Evolutionary conservation across 2,329 filamentous ascomycete species (phyloP).

Genomic region (Botrytis byssoidea): DNA sequence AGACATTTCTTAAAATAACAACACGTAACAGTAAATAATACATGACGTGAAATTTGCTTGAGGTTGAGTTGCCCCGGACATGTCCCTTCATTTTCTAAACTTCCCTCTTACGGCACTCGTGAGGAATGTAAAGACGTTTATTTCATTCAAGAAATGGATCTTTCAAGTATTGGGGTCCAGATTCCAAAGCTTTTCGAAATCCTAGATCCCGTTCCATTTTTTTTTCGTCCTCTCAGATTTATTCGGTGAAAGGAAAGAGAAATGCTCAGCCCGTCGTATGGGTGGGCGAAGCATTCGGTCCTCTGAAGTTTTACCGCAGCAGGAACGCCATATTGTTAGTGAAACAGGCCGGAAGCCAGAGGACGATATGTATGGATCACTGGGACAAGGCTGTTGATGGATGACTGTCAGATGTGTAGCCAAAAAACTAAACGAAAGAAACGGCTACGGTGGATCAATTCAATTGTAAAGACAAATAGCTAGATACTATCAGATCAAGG

Average conservation of each 20-base stretch:
- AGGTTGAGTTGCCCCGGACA: not conserved
- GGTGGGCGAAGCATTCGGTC: constrained; percentile 3
- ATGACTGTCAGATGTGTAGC: not conserved
- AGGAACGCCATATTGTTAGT: constrained; percentile 12
- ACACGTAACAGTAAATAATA: not conserved
- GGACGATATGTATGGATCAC: not conserved
- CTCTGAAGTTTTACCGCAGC: constrained; percentile 14
- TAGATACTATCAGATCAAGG: not conserved
- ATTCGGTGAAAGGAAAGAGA: constrained; percentile 9
- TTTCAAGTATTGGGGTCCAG: not conserved
- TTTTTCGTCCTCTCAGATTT: not conserved
- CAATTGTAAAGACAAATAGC: not conserved
- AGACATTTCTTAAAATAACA: not conserved
- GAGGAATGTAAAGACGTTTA: not conserved
- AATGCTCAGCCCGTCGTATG: constrained; percentile 7
- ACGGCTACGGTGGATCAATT: not conserved
- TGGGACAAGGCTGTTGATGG: constrained; percentile 10
- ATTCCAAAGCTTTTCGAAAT: not conserved
- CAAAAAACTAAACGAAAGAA: not conserved
- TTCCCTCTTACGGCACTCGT: not conserved
- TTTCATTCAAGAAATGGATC: not conserved
- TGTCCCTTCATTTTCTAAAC: not conserved
- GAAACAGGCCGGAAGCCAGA: constrained; percentile 4
- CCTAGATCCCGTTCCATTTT: not conserved
- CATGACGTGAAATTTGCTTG: not conserved